Evolutionary conservation across 805 yeast genomes (phyloP), one percentile per base, ranked within the genome.

Genomic region (Yarrowia sp.): DNA sequence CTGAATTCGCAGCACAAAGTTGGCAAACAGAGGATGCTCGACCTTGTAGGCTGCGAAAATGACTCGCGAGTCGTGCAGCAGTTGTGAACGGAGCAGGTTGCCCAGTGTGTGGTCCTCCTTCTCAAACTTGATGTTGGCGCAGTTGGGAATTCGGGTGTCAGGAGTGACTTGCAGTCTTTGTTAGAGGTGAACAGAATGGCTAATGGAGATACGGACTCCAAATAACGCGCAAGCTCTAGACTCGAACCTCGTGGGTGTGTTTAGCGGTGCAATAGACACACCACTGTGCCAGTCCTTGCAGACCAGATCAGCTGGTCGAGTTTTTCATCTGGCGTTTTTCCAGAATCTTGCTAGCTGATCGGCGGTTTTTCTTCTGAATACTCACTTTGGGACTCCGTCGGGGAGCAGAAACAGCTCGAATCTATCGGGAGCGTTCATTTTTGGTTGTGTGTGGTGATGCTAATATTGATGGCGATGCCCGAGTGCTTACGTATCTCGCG

Each of bases 381-480:
- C 90, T 38, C 81, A 87, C 90, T 95, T 95, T 62, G 93, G 89
- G 64, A 90, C 96, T 64, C 99, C 98, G 76, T 95, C 99, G n/a
- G 98, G 98, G 71, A 95, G 82, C 71, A 95, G 85, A 75, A 95
- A 95, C 44, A 95, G 85, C 81, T 95, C 99, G 76, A 93, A 95
- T 83, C 99, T 88, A 80, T 95, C 99, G 77, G 99, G 99, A 73
- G 98, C 98, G 79, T 95, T 95, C 99, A 95, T 93, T 65, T 22
- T 45, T 13, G 47, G 55, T 15, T 28, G 28, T 41, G 45, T 39
- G 36, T 55, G 61, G 10, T 55, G 61, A 31, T 32, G 45, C 47
- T 38, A 28, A 39, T 38, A 15, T 8, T 41, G 38, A 31, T 13
- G 55, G 41, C 32, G 55, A 18, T 18, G 55, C 55, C 39, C 35